phyloP scores from a whole-genome alignment of 164 flowering plant genomes.

The Vitis cinerea region DNA sequence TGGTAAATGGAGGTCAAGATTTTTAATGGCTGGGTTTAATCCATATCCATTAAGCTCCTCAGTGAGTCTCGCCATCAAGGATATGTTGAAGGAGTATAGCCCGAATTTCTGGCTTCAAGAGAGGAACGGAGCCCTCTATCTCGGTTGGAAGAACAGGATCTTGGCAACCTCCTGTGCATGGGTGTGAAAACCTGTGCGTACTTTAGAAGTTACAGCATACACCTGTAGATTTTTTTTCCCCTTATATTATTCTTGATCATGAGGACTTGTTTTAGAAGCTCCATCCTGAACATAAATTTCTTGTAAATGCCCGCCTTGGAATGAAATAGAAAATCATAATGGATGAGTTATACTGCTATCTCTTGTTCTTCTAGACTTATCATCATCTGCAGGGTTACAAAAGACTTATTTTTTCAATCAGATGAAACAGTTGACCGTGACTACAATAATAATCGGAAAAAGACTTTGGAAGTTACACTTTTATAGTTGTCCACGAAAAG shows the following conservation, averaged over 20 bases:
- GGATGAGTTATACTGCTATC: background rate
- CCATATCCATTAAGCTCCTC: constrained; percentile 29
- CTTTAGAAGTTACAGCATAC: no score
- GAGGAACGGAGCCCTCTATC: constrained; percentile 39
- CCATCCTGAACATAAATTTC: background rate
- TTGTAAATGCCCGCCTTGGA: constrained; percentile 7
- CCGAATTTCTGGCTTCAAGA: constrained; percentile 33
- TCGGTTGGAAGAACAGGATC: constrained; percentile 47
- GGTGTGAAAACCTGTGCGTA: constrained; percentile 23
- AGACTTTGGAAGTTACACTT: no score
- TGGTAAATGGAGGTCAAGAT: constrained; percentile 50
- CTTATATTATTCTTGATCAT: background rate
- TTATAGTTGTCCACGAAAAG: background rate
- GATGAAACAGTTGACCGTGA: no score
- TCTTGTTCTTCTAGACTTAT: background rate
- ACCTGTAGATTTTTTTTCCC: constrained; percentile 9
- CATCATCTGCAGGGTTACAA: no score
- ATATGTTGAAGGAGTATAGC: constrained; percentile 36
- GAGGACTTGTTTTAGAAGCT: background rate
- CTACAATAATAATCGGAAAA: no score
- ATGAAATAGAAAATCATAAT: background rate
- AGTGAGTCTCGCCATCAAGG: constrained; percentile 18
- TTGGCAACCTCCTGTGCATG: constrained; percentile 52
- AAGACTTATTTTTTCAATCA: no score
- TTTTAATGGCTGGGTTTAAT: constrained; percentile 52